Evolutionary conservation across 352 stramenopile species (phyloP), one percentile per base, ranked within the genome.

Genomic region (Pythium sukuiense): DNA sequence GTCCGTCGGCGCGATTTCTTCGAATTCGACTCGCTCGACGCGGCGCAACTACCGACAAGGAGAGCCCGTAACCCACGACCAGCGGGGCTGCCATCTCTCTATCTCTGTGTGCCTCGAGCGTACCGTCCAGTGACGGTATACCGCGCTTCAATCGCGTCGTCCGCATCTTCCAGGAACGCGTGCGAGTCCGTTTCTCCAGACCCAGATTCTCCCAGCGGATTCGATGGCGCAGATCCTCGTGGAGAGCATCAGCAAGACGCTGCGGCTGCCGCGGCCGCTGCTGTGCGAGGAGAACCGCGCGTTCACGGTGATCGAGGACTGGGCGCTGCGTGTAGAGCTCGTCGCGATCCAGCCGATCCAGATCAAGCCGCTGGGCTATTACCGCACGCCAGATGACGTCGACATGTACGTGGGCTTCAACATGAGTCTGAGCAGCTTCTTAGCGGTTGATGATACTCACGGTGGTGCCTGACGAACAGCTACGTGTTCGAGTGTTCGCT

Each of bases 401-500:
- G 81, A 90, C 69, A 90, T 95, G 86, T 94, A 75, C 64, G 81
- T 79, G 13, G n/a, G 45, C 37, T 43, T 43, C 37, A 43, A 43
- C 14, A 5, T 43, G 37, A 18, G 32, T 35, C 5, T 35, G 32
- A 9, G 8, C 5, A 35, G 32, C 32, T 6, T 46, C 20, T 24
- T 24, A 1, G 45, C 45, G 45, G 52, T 11, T 37, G 29, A 29
- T 24, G 11, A 52, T 13, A 24, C 20, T 9, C 29, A 27, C 30
- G 1, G 39, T 43, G 33, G 2, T 55, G n/a, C 13, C 27, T 65
- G 26, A 20, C n/a, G 33, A n/a, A 24, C 37, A 95, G 86, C 20
- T 93, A 95, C 63, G 86, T 93, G 26, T 92, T 95, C 53, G 83
- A 95, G 48, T 91, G 85, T 39, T 71, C 67, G 0, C 63, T 93